Base-by-base conservation (phyloP, 331 rosid genomes). In the Malus hybrid region DNA sequence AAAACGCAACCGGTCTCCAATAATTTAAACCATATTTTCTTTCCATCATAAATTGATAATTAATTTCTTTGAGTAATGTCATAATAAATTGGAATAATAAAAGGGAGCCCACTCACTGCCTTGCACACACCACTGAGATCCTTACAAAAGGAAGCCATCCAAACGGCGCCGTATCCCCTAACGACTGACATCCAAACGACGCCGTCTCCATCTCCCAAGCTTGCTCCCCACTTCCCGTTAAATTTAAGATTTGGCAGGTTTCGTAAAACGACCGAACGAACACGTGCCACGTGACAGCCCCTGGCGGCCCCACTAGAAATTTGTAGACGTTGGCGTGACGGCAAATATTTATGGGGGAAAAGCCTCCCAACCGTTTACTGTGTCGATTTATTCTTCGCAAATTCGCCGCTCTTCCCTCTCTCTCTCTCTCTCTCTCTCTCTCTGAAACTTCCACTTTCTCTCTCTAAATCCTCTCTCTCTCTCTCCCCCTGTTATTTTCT, bases 291-390 rank as follows among this genome's bases (percentile, higher is more conserved):
- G 88, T 88, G 93, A n/a, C 78, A 10, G 0, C 30, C 11, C 69
- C 28, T 57, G 70, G 68, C 77, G 60, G 60, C 74, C 15, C 63
- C 50, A 65, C 16, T 0, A n/a, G 19, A 62, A 11, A 29, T 29
- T 58, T 81, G 50, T 58, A 34, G 81, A 80, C 91, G 95, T 87
- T 84, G 58, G 74, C 71, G 61, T 74, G 66, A 78, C 85, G 85
- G 89, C 83, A 77, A 6, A 77, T 81, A 73, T 77, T 71, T 57
- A 72, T 73, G 80, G 26, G 10, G 76, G 30, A 33, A 67, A 67
- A 0, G 74, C 64, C 79, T 72, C 78, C n/a, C 53, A 68, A 77
- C 74, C 81, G 86, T 87, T 96, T 86, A 89, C 87, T 89, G 83
- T 82, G 44, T 5, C 12, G 34, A 75, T 82, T 88, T 78, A 55